phyloP scores from a whole-genome alignment of 2,329 filamentous ascomycete species.

The Colletotrichum falcatum region DNA sequence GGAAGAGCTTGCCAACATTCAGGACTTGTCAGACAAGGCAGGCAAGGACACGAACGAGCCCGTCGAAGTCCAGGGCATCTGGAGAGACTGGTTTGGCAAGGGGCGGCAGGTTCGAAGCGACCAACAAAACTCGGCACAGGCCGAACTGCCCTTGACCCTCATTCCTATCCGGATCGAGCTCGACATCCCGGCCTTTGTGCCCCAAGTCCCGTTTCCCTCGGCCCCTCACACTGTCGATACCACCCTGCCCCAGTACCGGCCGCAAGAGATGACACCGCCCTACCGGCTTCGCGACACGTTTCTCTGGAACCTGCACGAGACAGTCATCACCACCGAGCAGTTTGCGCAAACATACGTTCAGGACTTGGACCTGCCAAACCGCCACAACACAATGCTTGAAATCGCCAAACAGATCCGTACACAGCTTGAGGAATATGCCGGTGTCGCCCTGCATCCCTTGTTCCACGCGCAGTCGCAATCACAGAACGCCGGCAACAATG shows the following conservation, averaged over 20 bases:
- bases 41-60: constrained; percentile 85
- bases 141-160: constrained; percentile 85
- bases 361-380: constrained; percentile 89
- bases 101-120: constrained; percentile 66
- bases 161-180: constrained; percentile 97
- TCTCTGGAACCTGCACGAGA: constrained; percentile 97
- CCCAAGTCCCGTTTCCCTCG: constrained; percentile 73
- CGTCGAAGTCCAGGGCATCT: constrained; percentile 89
- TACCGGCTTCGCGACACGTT: constrained; percentile 96
- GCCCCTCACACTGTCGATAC: constrained; percentile 70
- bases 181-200: constrained; percentile 84
- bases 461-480: constrained; percentile 74
- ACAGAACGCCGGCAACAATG: constrained; percentile 44
- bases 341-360: constrained; percentile 93
- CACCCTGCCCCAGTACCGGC: constrained; percentile 80
- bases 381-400: constrained; percentile 75
- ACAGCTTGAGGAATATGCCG: constrained; percentile 95
- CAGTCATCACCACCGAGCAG: constrained; percentile 91
- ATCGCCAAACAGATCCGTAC: constrained; percentile 96
- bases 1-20: constrained; percentile 72
- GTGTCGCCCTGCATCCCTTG: constrained; percentile 90
- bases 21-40: constrained; percentile 78
- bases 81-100: constrained; percentile 95
- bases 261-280: constrained; percentile 82
- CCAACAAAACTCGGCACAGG: constrained; percentile 71